These are phyloP conservation scores for Trichoderma parareesei DNA, from an alignment of 495 filamentous ascomycete species.

Conservation along the genomic window DNA sequence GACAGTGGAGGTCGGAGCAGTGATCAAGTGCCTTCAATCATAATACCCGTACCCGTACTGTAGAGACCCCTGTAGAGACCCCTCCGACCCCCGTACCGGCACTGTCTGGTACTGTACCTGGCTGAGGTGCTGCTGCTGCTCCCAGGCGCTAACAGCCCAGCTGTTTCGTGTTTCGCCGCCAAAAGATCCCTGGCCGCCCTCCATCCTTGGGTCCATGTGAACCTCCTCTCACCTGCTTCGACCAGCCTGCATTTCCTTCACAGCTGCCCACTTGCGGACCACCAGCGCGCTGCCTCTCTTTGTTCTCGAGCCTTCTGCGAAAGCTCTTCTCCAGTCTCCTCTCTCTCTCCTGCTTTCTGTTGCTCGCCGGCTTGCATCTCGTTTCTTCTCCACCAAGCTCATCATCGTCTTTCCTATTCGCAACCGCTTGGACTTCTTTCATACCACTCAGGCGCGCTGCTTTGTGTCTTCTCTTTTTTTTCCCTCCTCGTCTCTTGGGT, in stretches of 20 bases:
- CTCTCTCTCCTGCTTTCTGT: background rate
- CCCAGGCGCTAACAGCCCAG: background rate
- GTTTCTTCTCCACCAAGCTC: background rate
- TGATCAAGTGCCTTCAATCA: too few species aligned
- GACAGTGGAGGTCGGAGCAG: too few species aligned
- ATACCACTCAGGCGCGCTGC: background rate
- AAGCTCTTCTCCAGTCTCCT: background rate
- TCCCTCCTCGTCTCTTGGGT: background rate
- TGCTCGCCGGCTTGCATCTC: background rate
- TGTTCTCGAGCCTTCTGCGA: slow-evolving; percentile 8
- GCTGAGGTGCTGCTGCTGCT: too few species aligned
- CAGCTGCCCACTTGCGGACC: slow-evolving; percentile 3
- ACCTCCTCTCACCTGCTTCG: background rate
- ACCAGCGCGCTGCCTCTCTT: background rate
- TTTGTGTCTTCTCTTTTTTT: background rate
- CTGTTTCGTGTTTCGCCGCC: too few species aligned
- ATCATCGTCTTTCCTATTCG: background rate
- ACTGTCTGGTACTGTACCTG: too few species aligned
- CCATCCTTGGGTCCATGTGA: too few species aligned
- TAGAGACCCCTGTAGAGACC: too few species aligned
- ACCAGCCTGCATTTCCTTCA: background rate
- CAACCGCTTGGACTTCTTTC: background rate
- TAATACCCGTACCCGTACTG: too few species aligned
- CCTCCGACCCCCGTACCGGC: too few species aligned
- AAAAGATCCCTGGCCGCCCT: too few species aligned